Conservation (phyloP, 352 stramenopile genomes). For the Pythium guiyangense region DNA sequence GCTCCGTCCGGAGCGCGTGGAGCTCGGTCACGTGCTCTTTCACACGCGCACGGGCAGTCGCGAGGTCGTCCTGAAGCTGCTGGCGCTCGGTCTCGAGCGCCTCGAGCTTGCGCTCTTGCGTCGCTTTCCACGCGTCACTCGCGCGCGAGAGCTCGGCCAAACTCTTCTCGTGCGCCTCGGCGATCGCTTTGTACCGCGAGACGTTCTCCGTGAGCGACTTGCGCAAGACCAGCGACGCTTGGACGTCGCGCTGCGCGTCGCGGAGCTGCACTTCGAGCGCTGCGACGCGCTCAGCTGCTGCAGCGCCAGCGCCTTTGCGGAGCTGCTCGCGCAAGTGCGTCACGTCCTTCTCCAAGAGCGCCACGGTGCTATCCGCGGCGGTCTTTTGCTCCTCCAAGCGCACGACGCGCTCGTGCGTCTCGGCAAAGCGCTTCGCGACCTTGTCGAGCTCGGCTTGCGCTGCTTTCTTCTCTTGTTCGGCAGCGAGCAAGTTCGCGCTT, state of each 20-base stretch:
- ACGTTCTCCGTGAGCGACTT: conserved; percentile 63
- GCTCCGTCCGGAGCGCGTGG: conserved; percentile 58
- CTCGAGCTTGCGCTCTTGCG: conserved; percentile 45
- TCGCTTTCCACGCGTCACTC: conserved; percentile 59
- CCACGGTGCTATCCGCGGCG: conserved; percentile 33
- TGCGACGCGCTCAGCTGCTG: conserved; percentile 55
- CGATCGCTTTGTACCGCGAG: conserved; percentile 70
- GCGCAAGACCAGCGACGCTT: conserved; percentile 45
- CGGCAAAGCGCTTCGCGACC: conserved; percentile 27
- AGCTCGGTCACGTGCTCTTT: conserved; percentile 58
- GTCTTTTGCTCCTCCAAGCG: conserved; percentile 52
- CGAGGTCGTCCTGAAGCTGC: conserved; percentile 35
- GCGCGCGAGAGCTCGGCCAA: conserved; percentile 52
- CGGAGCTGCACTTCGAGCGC: conserved; percentile 55
- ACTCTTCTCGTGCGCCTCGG: conserved; percentile 72
- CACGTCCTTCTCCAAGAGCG: conserved; percentile 55
- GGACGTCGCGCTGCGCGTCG: conserved; percentile 54
- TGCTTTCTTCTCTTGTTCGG: conserved; percentile 60
- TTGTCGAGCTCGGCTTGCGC: conserved; percentile 34
- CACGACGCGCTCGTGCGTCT: conserved; percentile 37
- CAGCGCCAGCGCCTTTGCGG: conserved; percentile 53
- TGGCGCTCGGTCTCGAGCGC: conserved; percentile 33
- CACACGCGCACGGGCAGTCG: conserved; percentile 39
- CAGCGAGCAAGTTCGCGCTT: conserved; percentile 33
- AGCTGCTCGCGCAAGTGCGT: conserved; percentile 50